These are phyloP conservation scores for Salix udensis DNA, from an alignment of 345 rosid genomes.

Conservation along the genomic window DNA sequence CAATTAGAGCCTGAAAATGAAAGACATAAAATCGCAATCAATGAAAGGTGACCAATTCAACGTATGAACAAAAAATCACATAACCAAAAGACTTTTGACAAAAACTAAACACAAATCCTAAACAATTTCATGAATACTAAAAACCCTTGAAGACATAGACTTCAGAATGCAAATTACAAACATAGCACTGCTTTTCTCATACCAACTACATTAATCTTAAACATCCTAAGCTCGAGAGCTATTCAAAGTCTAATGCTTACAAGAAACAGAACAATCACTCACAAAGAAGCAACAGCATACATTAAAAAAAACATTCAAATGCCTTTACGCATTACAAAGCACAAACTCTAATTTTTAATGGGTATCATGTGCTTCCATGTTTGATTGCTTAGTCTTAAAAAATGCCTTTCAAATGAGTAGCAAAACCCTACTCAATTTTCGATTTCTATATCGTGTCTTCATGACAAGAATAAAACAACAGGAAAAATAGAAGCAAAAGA, in stretches of 20 bases:
- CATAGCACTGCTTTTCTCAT: not conserved
- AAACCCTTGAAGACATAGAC: not conserved
- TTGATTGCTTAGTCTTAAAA: not conserved
- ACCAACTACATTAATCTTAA: not conserved
- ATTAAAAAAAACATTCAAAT: not conserved
- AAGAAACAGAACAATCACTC: not conserved
- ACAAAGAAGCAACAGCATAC: not conserved
- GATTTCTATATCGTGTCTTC: not conserved
- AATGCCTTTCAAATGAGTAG: too few relatives aligned
- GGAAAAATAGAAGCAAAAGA: not conserved
- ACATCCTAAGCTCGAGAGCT: not conserved
- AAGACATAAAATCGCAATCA: not conserved
- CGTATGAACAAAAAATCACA: not conserved
- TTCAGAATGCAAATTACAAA: not conserved
- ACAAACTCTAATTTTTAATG: not conserved
- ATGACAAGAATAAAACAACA: not conserved
- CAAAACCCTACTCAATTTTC: too few relatives aligned
- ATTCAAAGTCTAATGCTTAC: not conserved
- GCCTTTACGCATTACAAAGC: not conserved
- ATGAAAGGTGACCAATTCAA: not conserved
- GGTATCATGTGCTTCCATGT: not conserved
- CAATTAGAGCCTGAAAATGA: conserved; percentile 72
- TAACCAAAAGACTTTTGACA: not conserved
- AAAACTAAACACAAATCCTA: not conserved
- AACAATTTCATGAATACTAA: not conserved